phyloP scores from a whole-genome alignment of 2,329 filamentous ascomycete species.

The Claviceps pusilla region DNA sequence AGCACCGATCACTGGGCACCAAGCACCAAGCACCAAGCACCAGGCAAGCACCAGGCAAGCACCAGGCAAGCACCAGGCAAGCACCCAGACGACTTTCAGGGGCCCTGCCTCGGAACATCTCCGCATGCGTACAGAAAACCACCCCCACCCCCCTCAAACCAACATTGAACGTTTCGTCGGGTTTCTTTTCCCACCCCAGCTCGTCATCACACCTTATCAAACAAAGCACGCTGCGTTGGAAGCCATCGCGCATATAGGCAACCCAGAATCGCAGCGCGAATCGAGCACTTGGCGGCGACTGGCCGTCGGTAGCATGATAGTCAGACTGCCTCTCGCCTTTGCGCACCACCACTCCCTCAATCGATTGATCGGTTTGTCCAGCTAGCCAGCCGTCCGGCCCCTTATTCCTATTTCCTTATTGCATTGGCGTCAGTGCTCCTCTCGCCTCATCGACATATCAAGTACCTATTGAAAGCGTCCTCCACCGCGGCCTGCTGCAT shows the following conservation, averaged over 20 bases:
- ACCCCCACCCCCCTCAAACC: background rate
- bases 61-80: no score
- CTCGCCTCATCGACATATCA: background rate
- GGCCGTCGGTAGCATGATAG: background rate
- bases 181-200: background rate
- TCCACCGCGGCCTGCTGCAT: background rate
- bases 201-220: background rate
- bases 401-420: background rate
- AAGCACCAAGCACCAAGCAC: no score
- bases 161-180: background rate
- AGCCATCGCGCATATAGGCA: background rate
- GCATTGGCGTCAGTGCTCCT: constrained; percentile 2
- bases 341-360: background rate
- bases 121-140: background rate
- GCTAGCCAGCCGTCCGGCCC: background rate
- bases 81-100: background rate
- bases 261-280: background rate
- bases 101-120: constrained; percentile 3
- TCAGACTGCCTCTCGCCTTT: background rate
- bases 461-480: background rate
- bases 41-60: no score
- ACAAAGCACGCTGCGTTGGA: background rate
- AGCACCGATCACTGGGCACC: no score
- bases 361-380: background rate
- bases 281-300: background rate